Conservation (phyloP, 768 basidiomycete genomes). For the Stropharia rugosoannulata region DNA sequence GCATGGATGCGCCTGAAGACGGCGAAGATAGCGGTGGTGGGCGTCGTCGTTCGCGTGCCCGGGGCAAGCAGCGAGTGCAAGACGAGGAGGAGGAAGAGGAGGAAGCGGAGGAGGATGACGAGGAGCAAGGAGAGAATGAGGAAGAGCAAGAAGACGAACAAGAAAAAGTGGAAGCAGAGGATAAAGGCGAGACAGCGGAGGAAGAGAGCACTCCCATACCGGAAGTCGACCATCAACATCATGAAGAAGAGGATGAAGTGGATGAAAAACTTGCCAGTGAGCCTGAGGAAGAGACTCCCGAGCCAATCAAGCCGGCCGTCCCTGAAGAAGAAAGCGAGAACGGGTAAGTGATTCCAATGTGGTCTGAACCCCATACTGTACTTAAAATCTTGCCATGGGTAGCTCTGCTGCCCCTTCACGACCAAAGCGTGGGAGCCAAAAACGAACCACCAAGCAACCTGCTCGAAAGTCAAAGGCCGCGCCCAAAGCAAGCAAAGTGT, state of each 20-base stretch:
- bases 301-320: not conserved
- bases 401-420: too few species aligned
- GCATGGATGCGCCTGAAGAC: conserved; percentile 34
- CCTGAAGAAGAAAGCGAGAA: not conserved
- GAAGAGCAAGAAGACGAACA: conserved; percentile 13
- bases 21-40: conserved; percentile 11
- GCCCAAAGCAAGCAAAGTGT: too few species aligned
- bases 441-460: too few species aligned
- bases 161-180: not conserved
- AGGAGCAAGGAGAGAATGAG: conserved; percentile 13
- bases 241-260: too few species aligned
- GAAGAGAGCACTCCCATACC: not conserved
- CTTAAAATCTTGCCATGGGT: too few species aligned
- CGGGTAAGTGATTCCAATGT: not conserved
- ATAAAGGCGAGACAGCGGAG: not conserved
- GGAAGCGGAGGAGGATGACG: conserved; percentile 12
- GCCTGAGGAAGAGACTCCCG: not conserved
- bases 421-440: too few species aligned
- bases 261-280: too few species aligned
- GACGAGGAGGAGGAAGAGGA: conserved; percentile 12
- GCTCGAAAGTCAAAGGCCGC: too few species aligned
- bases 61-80: conserved; percentile 9
- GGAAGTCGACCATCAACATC: not conserved
- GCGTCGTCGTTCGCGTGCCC: conserved; percentile 8
- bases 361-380: not conserved